A percentile compares a stretch with the other conserved stretches of the same genome.
phyloP scores from a whole-genome alignment of 2,329 filamentous ascomycete species.

The Colletotrichum cereale region DNA sequence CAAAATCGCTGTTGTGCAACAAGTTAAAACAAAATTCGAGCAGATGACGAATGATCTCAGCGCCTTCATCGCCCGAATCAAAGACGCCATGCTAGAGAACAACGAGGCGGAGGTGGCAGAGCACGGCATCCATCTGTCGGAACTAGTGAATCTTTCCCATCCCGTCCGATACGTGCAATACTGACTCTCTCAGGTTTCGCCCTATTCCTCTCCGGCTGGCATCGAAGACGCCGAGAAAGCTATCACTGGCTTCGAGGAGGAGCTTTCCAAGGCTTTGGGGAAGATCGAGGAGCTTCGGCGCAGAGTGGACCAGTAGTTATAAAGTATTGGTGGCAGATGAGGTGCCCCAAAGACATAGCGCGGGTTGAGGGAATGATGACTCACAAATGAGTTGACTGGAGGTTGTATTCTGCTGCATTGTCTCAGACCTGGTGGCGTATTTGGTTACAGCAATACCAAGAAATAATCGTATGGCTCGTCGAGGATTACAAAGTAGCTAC shows the following conservation, averaged over 20 bases:
- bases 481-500: neutral
- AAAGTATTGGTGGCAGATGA: neutral
- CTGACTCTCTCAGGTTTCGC: neutral
- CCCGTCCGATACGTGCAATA: accelerated
- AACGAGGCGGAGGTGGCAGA: neutral
- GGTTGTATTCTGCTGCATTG: neutral
- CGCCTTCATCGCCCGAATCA: neutral
- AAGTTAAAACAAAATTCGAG: neutral
- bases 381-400: neutral
- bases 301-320: neutral
- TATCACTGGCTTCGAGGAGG: neutral
- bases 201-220: no score
- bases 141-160: neutral
- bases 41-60: neutral
- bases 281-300: neutral
- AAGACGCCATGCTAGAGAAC: neutral
- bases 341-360: neutral
- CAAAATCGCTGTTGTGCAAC: no score
- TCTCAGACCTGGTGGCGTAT: neutral
- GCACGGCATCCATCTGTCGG: neutral
- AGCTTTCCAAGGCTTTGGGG: neutral
- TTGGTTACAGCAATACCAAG: neutral
- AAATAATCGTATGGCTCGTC: neutral
- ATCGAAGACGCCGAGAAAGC: neutral
- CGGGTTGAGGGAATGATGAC: no score